These are phyloP conservation scores for Myriosclerotinia duriaeana DNA, from an alignment of 2,329 filamentous ascomycete genomes.

Conservation along the genomic window DNA sequence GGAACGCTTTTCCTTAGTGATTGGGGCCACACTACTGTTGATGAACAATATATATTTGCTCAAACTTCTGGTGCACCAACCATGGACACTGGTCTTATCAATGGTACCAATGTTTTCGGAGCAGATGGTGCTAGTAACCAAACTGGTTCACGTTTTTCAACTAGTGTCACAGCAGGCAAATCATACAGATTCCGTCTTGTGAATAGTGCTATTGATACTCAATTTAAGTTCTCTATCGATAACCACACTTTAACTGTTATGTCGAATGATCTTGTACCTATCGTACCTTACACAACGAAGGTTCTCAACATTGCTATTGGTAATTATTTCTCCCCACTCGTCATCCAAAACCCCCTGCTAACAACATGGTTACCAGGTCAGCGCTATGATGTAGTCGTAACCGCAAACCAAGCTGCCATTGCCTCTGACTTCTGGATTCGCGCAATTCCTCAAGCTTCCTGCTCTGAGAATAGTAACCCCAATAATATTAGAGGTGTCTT, in stretches of 20 bases:
- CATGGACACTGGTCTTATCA: constrained; percentile 39
- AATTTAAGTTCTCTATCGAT: constrained; percentile 50
- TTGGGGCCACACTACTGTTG: constrained; percentile 37
- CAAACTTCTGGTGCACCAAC: constrained; percentile 32
- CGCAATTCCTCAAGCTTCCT: constrained; percentile 52
- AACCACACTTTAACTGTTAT: constrained; percentile 57
- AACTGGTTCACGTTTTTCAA: constrained; percentile 30
- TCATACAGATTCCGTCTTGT: constrained; percentile 49
- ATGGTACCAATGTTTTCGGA: constrained; percentile 29
- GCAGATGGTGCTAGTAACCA: constrained; percentile 23
- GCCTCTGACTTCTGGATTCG: constrained; percentile 56
- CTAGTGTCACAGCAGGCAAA: constrained; percentile 43
- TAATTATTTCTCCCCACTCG: not conserved
- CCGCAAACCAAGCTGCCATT: constrained; percentile 46
- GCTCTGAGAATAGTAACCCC: constrained; percentile 57
- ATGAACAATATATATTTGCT: constrained; percentile 29
- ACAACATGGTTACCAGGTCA: constrained; percentile 42
- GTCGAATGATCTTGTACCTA: constrained; percentile 57
- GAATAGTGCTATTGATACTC: constrained; percentile 45
- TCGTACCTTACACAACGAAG: constrained; percentile 41
- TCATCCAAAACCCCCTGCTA: not conserved
- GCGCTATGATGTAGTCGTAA: constrained; percentile 46
- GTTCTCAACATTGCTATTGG: constrained; percentile 56
- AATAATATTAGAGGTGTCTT: constrained; percentile 49
- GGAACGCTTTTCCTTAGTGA: constrained; percentile 48